phyloP scores from a whole-genome alignment of 768 basidiomycete species.

The Boletellus ananas region DNA sequence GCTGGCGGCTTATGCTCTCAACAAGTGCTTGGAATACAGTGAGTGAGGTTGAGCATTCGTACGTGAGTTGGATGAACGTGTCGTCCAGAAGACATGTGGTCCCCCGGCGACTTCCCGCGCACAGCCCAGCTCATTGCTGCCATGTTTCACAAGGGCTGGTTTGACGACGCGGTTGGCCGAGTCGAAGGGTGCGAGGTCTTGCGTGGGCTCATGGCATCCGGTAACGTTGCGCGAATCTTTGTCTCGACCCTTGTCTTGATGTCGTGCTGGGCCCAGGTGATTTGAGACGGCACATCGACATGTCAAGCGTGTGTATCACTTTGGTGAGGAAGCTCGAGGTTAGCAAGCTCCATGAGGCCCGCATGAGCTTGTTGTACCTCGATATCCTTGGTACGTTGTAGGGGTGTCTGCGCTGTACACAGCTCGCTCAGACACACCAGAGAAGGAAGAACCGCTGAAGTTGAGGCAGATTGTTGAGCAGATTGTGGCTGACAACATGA shows the following conservation, averaged over 20 bases:
- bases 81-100: conserved; percentile 12
- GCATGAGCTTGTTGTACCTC: conserved; percentile 20
- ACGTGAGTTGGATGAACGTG: not conserved
- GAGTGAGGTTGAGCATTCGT: not conserved
- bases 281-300: conserved; percentile 7
- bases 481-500: not conserved
- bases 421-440: no score
- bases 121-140: conserved; percentile 8
- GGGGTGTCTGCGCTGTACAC: no score
- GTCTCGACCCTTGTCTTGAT: no score
- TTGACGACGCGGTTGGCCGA: conserved; percentile 20
- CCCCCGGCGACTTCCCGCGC: conserved; percentile 2
- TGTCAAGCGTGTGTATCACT: conserved; percentile 14
- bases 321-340: conserved; percentile 11
- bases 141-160: conserved; percentile 20
- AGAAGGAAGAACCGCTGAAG: not conserved
- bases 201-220: not conserved
- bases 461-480: no score
- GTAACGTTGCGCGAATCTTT: no score
- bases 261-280: conserved; percentile 2
- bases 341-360: conserved; percentile 9
- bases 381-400: conserved; percentile 18
- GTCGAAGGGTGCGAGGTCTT: conserved; percentile 1
- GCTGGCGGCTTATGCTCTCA: conserved; percentile 20
- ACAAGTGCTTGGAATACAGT: conserved; percentile 14